Conservation (phyloP, 2,329 filamentous ascomycete genomes). For the Fusarium chlamydosporum region DNA sequence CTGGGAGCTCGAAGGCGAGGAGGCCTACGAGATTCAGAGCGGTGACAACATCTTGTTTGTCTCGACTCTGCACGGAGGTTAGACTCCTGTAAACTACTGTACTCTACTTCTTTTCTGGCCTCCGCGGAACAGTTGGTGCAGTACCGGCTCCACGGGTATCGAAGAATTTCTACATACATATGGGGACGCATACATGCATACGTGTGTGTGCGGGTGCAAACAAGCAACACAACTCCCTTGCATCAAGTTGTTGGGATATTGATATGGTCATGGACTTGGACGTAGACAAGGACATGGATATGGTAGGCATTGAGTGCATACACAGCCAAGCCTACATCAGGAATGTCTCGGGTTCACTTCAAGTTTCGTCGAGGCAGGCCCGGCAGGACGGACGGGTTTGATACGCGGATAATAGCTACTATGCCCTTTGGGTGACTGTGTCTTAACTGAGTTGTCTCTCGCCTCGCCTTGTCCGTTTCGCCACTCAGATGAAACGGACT, state of each 20-base stretch:
- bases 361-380: constrained; percentile 21
- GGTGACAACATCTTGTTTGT: constrained; percentile 95
- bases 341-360: constrained; percentile 40
- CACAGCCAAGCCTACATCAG: constrained; percentile 29
- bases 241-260: constrained; percentile 36
- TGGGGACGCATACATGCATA: constrained; percentile 19
- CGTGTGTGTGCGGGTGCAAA: constrained; percentile 14
- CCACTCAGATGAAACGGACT: constrained; percentile 45
- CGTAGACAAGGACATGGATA: constrained; percentile 17
- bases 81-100: constrained; percentile 46
- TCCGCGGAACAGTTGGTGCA: constrained; percentile 29
- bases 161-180: constrained; percentile 38
- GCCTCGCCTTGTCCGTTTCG: constrained; percentile 30
- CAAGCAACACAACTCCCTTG: constrained; percentile 41
- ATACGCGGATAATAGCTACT: constrained; percentile 29
- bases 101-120: constrained; percentile 20
- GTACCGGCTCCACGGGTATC: constrained; percentile 25
- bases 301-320: constrained; percentile 36
- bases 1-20: constrained; percentile 97
- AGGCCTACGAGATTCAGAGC: constrained; percentile 84
- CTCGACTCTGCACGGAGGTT: constrained; percentile 95
- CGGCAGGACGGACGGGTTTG: constrained; percentile 11
- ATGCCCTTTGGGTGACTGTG: constrained; percentile 10
- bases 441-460: constrained; percentile 27
- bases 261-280: constrained; percentile 2